Evolutionary conservation across 306 rosid genomes (phyloP).

Genomic region (Inga laurina): DNA sequence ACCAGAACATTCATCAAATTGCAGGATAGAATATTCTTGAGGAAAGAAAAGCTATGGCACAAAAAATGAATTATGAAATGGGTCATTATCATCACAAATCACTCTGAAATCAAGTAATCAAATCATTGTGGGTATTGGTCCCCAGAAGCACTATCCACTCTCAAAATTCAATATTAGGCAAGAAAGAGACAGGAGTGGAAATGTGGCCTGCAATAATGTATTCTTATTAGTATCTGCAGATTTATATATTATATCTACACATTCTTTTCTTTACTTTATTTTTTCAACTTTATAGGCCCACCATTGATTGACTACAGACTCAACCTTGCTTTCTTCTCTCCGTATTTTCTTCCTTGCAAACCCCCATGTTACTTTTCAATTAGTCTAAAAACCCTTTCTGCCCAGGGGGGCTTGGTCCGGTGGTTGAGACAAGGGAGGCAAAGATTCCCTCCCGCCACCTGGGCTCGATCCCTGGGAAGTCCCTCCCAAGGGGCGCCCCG

Average conservation of each 20-base stretch:
- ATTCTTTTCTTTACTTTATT: constrained; percentile 6
- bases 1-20: constrained; percentile 21
- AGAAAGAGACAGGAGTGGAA: constrained; percentile 51
- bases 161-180: constrained; percentile 36
- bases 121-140: constrained; percentile 26
- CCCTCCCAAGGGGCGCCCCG: too few relatives aligned
- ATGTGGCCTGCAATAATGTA: constrained; percentile 33
- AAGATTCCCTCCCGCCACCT: too few relatives aligned
- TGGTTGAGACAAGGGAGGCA: too few relatives aligned
- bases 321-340: not conserved
- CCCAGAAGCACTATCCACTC: constrained; percentile 37
- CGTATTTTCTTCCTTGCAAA: not conserved
- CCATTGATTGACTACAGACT: constrained; percentile 14
- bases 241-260: constrained; percentile 25
- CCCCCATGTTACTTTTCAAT: not conserved
- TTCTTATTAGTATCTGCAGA: not conserved
- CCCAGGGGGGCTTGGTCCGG: too few relatives aligned
- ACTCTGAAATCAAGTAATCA: constrained; percentile 6
- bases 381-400: not conserved
- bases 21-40: not conserved
- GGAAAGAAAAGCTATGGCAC: not conserved
- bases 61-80: not conserved
- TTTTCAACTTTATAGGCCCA: constrained; percentile 29
- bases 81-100: constrained; percentile 27
- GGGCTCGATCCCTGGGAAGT: too few relatives aligned